These are phyloP conservation scores for Eragrostis curvula DNA, from an alignment of 176 grass and related monocot species.

Conservation along the genomic window DNA sequence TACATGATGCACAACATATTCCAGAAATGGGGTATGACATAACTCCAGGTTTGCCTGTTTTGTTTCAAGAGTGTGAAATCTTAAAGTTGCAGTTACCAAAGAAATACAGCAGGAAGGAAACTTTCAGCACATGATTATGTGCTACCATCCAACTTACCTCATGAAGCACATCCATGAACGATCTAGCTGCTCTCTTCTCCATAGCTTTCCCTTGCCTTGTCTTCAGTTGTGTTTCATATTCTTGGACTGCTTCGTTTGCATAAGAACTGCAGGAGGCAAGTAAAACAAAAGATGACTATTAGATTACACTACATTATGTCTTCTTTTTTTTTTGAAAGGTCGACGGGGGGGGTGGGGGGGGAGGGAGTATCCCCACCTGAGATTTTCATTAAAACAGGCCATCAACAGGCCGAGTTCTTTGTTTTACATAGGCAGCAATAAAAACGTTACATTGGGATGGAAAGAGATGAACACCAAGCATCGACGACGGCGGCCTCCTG, in stretches of 20 bases:
- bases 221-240: slow-evolving; percentile 90
- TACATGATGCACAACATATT: too few relatives aligned
- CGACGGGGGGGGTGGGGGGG: too few relatives aligned
- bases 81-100: not conserved
- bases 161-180: slow-evolving; percentile 84
- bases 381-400: too few relatives aligned
- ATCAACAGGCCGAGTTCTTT: too few relatives aligned
- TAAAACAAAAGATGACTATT: not conserved
- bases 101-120: not conserved
- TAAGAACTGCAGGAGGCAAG: slow-evolving; percentile 52
- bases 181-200: slow-evolving; percentile 72
- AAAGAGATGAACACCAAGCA: too few relatives aligned
- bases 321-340: too few relatives aligned
- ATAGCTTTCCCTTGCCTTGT: slow-evolving; percentile 90
- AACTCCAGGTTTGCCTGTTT: slow-evolving; percentile 83
- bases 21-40: too few relatives aligned
- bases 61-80: slow-evolving; percentile 9
- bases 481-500: too few relatives aligned
- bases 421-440: too few relatives aligned
- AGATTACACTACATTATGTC: not conserved
- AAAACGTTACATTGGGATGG: too few relatives aligned
- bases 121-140: not conserved
- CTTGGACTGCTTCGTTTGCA: slow-evolving; percentile 93
- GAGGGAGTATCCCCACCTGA: too few relatives aligned
- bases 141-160: slow-evolving; percentile 49